A percentile compares a stretch with the other conserved stretches of the same genome.
These are phyloP conservation scores for Fusarium sarcochroum DNA, from an alignment of 2,329 filamentous ascomycete species.

Conservation along the genomic window DNA sequence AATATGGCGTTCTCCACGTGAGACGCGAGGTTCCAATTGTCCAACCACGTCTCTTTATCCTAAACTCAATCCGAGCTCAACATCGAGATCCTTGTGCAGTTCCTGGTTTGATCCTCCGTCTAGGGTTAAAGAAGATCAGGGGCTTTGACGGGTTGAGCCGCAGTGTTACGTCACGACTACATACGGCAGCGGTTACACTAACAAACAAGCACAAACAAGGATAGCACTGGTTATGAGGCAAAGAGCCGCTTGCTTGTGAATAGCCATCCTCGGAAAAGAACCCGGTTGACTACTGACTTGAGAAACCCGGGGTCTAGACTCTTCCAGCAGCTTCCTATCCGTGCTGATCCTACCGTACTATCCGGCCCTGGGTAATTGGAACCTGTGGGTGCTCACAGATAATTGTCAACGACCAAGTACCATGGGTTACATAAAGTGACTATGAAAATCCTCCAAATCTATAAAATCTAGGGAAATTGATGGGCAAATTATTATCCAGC, in stretches of 20 bases:
- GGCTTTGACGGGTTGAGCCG: constrained; percentile 23
- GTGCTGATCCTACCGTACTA: no score
- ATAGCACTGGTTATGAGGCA: background rate
- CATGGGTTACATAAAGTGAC: no score
- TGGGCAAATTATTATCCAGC: no score
- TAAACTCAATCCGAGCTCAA: constrained; percentile 4
- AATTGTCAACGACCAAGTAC: no score
- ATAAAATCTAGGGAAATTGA: no score
- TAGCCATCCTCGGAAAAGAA: background rate
- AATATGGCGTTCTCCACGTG: constrained; percentile 19
- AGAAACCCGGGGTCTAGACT: background rate
- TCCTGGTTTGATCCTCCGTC: constrained; percentile 9
- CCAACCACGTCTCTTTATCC: constrained; percentile 13
- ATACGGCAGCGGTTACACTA: constrained; percentile 6
- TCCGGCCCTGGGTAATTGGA: no score
- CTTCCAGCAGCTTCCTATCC: background rate
- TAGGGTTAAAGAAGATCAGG: constrained; percentile 26
- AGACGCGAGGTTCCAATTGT: constrained; percentile 23
- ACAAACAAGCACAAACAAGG: constrained; percentile 1
- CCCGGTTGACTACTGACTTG: background rate
- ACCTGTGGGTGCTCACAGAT: no score
- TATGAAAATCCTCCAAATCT: no score
- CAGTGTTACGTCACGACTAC: constrained; percentile 31
- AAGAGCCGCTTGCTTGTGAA: background rate
- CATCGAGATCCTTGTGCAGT: constrained; percentile 22